phyloP scores from a whole-genome alignment of 192 early-diverging fungal species.

The Gonapodya sp. region DNA sequence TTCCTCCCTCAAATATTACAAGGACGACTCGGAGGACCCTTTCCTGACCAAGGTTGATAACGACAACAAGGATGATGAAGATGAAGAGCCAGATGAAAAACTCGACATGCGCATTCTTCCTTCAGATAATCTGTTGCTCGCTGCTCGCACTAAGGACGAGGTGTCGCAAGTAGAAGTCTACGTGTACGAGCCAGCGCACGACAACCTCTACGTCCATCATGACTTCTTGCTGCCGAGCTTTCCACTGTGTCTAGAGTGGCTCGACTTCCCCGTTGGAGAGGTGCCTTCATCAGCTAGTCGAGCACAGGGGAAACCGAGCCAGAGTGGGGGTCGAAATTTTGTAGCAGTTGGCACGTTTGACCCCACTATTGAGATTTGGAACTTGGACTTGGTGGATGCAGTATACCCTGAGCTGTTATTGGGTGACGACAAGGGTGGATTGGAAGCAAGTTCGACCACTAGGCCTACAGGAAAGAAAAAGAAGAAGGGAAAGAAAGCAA shows the following conservation, averaged over 20 bases:
- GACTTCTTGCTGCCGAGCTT: constrained; percentile 96
- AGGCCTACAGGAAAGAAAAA: constrained; percentile 39
- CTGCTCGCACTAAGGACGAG: constrained; percentile 94
- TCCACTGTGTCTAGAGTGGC: constrained; percentile 90
- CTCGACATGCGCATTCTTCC: constrained; percentile 69
- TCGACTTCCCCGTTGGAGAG: constrained; percentile 73
- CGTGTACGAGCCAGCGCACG: constrained; percentile 65
- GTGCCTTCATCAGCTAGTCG: not conserved
- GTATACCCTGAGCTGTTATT: constrained; percentile 88
- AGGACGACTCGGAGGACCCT: constrained; percentile 12
- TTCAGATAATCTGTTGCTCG: constrained; percentile 79
- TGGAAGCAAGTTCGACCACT: not conserved
- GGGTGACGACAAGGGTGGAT: constrained; percentile 39
- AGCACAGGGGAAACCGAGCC: not conserved
- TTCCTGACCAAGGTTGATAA: constrained; percentile 2
- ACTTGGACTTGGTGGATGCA: constrained; percentile 82
- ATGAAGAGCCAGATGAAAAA: constrained; percentile 49
- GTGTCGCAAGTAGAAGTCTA: constrained; percentile 93
- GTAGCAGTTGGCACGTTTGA: constrained; percentile 96
- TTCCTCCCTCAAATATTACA: constrained; percentile 11
- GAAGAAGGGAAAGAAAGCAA: constrained; percentile 38
- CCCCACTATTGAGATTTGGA: constrained; percentile 96
- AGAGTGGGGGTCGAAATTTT: constrained; percentile 59
- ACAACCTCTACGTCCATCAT: constrained; percentile 94
- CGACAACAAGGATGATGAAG: constrained; percentile 45